These are phyloP conservation scores for Candida frijolesensis DNA, from an alignment of 1,139 yeast genomes.

Conservation along the genomic window DNA sequence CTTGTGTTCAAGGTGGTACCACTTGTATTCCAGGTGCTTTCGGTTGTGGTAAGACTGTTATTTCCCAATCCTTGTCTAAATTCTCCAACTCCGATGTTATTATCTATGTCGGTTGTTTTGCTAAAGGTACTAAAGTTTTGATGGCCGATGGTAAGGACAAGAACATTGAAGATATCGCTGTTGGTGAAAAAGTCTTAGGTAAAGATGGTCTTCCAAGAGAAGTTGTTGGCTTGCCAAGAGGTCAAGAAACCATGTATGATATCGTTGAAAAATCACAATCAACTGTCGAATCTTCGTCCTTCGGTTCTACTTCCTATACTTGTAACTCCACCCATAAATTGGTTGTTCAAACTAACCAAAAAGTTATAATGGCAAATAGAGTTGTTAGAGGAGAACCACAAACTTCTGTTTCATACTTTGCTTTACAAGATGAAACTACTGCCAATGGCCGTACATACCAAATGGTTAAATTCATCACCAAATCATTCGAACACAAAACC, in stretches of 20 bases:
- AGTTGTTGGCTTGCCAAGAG: slow-evolving; percentile 46
- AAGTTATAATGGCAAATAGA: no score
- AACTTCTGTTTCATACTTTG: no score
- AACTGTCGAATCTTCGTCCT: not conserved
- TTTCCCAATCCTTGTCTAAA: slow-evolving; percentile 95
- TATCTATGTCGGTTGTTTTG: slow-evolving; percentile 80
- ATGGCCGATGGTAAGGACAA: slow-evolving; percentile 43
- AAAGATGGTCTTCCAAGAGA: slow-evolving; percentile 41
- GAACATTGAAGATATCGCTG: slow-evolving; percentile 30
- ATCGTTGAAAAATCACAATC: slow-evolving; percentile 26
- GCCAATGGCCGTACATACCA: no score
- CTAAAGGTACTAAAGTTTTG: slow-evolving; percentile 39
- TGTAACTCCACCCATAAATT: no score
- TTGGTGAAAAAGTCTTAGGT: slow-evolving; percentile 47
- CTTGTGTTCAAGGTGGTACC: slow-evolving; percentile 99
- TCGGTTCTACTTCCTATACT: no score
- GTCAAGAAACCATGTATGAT: slow-evolving; percentile 38
- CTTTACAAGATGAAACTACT: no score
- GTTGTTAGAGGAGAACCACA: no score
- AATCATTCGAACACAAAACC: no score
- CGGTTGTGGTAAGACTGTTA: slow-evolving; percentile 99
- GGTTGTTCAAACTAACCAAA: no score
- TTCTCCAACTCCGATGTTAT: slow-evolving; percentile 96
- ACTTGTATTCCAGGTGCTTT: slow-evolving; percentile 99
- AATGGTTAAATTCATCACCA: no score